A percentile compares a stretch with the other conserved stretches of the same genome.
Conservation (phyloP, 2,329 filamentous ascomycete species). For the Diaporthe caulivora region DNA sequence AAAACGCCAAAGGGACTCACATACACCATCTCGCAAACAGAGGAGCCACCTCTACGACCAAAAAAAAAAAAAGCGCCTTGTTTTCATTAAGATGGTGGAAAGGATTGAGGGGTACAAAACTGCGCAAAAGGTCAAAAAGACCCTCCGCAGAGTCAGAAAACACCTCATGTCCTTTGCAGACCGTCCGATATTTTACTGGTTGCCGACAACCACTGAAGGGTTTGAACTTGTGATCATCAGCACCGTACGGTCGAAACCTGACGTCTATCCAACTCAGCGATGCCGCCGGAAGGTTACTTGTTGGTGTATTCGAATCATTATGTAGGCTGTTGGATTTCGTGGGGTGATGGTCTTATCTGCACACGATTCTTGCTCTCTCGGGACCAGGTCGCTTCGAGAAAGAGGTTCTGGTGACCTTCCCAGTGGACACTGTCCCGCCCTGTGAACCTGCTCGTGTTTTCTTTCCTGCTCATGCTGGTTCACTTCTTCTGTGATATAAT, state of each 20-base stretch:
- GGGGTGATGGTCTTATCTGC: neutral
- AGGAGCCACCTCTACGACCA: too few species aligned
- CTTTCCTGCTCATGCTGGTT: neutral
- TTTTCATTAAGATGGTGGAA: too few species aligned
- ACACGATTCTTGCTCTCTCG: neutral
- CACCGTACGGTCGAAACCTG: neutral
- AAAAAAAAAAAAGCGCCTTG: too few species aligned
- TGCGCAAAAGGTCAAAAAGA: neutral
- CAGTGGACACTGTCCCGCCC: neutral
- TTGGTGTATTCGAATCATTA: neutral
- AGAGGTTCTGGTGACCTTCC: too few species aligned
- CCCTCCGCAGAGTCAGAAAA: conserved; percentile 26
- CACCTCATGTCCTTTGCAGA: conserved; percentile 23
- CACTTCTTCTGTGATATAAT: neutral
- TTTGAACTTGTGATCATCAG: neutral
- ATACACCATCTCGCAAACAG: too few species aligned
- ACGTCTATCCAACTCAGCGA: conserved; percentile 4
- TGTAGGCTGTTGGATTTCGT: neutral
- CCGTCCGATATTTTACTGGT: conserved; percentile 47
- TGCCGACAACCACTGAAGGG: neutral
- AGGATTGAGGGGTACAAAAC: too few species aligned
- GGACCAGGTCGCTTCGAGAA: neutral
- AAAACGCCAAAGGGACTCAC: too few species aligned
- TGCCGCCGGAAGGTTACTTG: neutral
- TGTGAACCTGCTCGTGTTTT: neutral